phyloP scores from a whole-genome alignment of 305 asterid species.

The Salvia sclarea region DNA sequence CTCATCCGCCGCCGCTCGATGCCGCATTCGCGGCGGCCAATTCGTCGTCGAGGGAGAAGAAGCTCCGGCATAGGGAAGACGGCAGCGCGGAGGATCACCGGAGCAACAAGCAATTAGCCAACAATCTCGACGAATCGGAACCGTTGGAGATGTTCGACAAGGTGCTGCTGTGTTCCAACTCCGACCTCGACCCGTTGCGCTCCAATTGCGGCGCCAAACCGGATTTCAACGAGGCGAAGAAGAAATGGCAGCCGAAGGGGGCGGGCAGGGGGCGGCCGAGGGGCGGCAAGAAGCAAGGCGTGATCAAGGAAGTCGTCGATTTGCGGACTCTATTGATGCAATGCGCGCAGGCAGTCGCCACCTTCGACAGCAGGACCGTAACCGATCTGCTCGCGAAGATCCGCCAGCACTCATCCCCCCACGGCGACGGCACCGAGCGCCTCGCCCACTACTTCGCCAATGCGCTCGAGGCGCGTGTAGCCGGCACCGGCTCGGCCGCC shows the following conservation, averaged over 20 bases:
- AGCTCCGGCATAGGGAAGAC: slow-evolving; percentile 38
- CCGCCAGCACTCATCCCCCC: slow-evolving; percentile 59
- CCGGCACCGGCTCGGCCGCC: slow-evolving; percentile 53
- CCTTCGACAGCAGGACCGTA: slow-evolving; percentile 42
- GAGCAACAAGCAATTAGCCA: slow-evolving; percentile 50
- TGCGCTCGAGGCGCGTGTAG: slow-evolving; percentile 75
- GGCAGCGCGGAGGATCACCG: slow-evolving; percentile 29
- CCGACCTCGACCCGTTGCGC: not conserved
- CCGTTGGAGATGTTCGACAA: slow-evolving; percentile 54
- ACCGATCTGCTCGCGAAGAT: slow-evolving; percentile 46
- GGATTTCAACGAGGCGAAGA: slow-evolving; percentile 19
- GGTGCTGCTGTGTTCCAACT: slow-evolving; percentile 48
- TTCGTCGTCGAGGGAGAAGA: slow-evolving; percentile 40
- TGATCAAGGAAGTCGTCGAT: slow-evolving; percentile 51
- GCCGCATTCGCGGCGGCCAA: not conserved
- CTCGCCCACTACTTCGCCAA: slow-evolving; percentile 62
- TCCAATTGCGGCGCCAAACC: not conserved
- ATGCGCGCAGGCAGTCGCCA: slow-evolving; percentile 68
- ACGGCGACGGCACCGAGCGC: slow-evolving; percentile 70
- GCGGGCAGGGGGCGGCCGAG: slow-evolving; percentile 43
- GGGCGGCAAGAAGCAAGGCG: slow-evolving; percentile 38
- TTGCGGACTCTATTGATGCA: slow-evolving; percentile 55
- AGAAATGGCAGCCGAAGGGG: slow-evolving; percentile 33
- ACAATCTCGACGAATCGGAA: slow-evolving; percentile 33
- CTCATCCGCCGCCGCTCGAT: not conserved